A percentile compares a stretch with the other conserved stretches of the same genome.
Evolutionary conservation across 2,329 filamentous ascomycete genomes (phyloP).

Genomic region (Phialemonium atrogriseum): DNA sequence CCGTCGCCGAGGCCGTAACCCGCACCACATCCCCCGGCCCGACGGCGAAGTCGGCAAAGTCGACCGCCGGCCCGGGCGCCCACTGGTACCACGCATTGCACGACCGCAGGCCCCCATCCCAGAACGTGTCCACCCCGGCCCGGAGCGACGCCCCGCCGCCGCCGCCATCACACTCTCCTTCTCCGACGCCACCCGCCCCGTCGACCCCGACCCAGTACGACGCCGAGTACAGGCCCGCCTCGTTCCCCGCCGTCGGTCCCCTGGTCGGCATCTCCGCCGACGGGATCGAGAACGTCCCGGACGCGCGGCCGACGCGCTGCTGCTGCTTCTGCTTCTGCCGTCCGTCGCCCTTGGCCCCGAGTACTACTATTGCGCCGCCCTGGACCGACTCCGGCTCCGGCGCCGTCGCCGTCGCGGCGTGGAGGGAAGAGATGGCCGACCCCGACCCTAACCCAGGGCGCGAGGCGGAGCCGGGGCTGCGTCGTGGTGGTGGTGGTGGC

Average conservation of each 20-base stretch:
- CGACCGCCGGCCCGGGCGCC: not conserved
- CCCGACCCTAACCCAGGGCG: too few relatives aligned
- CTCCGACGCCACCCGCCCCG: conserved; percentile 3
- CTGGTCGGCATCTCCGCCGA: conserved; percentile 7
- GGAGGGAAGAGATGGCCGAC: too few relatives aligned
- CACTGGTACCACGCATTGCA: conserved; percentile 12
- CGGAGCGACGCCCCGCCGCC: conserved; percentile 6
- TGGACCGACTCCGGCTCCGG: too few relatives aligned
- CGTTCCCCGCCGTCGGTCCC: conserved; percentile 12
- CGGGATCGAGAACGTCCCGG: conserved; percentile 8
- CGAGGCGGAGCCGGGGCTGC: too few relatives aligned
- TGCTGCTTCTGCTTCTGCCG: too few relatives aligned
- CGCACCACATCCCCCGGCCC: conserved; percentile 9
- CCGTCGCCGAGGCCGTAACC: conserved; percentile 4
- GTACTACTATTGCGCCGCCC: too few relatives aligned
- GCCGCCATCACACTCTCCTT: conserved; percentile 3
- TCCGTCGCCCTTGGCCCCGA: too few relatives aligned
- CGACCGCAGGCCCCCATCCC: conserved; percentile 9
- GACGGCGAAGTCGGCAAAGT: conserved; percentile 6
- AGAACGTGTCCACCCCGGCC: conserved; percentile 14
- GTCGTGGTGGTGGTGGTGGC: too few relatives aligned
- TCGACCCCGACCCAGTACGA: conserved; percentile 15
- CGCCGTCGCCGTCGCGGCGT: too few relatives aligned
- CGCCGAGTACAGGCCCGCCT: conserved; percentile 9
- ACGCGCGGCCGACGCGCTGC: too few relatives aligned